Conservation (phyloP, 1,139 yeast genomes). For the Magnusiomyces ingens region DNA sequence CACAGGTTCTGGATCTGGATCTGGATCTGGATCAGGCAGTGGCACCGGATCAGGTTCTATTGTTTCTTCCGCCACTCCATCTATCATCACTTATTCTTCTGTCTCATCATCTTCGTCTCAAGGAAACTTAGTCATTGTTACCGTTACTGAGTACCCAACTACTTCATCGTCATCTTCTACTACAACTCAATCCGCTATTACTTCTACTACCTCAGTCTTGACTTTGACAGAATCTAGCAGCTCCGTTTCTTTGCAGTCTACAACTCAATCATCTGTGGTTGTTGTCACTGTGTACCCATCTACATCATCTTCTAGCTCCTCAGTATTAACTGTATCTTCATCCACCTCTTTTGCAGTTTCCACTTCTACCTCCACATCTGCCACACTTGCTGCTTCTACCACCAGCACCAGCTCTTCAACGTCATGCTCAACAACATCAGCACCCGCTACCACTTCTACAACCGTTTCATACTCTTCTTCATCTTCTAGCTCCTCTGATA, state of each 20-base stretch:
- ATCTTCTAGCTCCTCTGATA: not conserved
- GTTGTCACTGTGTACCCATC: not conserved
- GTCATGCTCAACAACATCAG: not conserved
- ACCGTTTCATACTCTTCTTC: not conserved
- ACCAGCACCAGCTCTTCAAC: not conserved
- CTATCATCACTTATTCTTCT: not conserved
- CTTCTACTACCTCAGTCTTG: not conserved
- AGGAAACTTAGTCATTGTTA: too few species aligned
- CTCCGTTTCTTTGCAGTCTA: not conserved
- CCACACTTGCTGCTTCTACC: not conserved
- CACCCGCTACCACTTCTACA: not conserved
- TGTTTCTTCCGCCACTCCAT: too few species aligned
- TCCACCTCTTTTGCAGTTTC: not conserved
- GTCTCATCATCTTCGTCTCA: not conserved
- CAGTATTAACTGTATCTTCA: not conserved
- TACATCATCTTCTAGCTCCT: not conserved
- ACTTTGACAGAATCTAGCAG: not conserved
- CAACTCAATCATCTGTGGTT: not conserved
- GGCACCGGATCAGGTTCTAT: not conserved
- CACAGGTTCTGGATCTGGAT: slow-evolving; percentile 5
- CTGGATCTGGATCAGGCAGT: slow-evolving; percentile 1
- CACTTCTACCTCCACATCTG: not conserved
- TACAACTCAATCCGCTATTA: not conserved
- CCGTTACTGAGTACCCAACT: too few species aligned
- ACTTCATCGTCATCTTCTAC: not conserved